A percentile compares a stretch with the other conserved stretches of the same genome.
phyloP scores from a whole-genome alignment of 1,139 yeast genomes.

The Suhomyces ambrosiae region DNA sequence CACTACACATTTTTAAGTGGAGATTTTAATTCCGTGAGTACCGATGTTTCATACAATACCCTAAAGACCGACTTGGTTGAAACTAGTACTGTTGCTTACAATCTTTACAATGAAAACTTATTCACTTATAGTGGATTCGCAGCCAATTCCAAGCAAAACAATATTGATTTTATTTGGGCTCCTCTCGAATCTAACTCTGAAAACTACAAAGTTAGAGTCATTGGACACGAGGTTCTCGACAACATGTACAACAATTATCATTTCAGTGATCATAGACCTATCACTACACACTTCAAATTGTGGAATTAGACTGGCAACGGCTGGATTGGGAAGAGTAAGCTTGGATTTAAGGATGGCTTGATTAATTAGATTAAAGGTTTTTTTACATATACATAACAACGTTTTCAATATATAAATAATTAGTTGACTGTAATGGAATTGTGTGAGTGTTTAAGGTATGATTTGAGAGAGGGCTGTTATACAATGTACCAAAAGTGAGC shows the following conservation, averaged over 20 bases:
- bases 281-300: slow-evolving; percentile 30
- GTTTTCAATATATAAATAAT: too few species aligned
- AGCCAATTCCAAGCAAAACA: slow-evolving; percentile 23
- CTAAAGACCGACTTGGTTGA: slow-evolving; percentile 24
- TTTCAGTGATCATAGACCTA: slow-evolving; percentile 50
- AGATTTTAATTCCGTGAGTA: slow-evolving; percentile 40
- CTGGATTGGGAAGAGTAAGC: too few species aligned
- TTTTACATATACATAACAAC: not conserved
- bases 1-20: slow-evolving; percentile 41
- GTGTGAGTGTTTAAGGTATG: too few species aligned
- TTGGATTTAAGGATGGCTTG: too few species aligned
- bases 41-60: slow-evolving; percentile 35
- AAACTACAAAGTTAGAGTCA: slow-evolving; percentile 15
- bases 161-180: slow-evolving; percentile 36
- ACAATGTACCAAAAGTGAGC: too few species aligned
- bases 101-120: slow-evolving; percentile 27
- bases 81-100: slow-evolving; percentile 23
- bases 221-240: slow-evolving; percentile 41
- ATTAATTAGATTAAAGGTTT: too few species aligned
- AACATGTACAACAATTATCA: slow-evolving; percentile 27
- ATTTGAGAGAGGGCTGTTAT: too few species aligned
- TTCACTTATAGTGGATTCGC: slow-evolving; percentile 46
- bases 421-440: too few species aligned
- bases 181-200: slow-evolving; percentile 18
- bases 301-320: slow-evolving; percentile 5